These are phyloP conservation scores for Vinca minor DNA, from an alignment of 257 asterid genomes.

Conservation along the genomic window DNA sequence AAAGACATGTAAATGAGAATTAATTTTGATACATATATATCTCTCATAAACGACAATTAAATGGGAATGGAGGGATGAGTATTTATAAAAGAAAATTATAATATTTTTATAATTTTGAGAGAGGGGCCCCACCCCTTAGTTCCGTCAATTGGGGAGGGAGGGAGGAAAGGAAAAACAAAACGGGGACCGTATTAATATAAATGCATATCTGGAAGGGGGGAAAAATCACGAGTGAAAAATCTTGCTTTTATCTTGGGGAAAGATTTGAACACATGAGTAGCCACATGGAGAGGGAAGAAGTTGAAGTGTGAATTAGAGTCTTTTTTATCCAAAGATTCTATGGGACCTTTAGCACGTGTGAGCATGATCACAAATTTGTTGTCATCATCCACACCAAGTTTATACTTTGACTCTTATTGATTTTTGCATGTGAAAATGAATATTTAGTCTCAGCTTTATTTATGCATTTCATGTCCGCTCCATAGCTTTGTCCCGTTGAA, in stretches of 20 bases:
- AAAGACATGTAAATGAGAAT: no score
- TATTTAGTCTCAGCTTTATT: constrained; percentile 10
- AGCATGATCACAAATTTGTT: constrained; percentile 12
- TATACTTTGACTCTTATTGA: constrained; percentile 4
- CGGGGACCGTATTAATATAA: neutral
- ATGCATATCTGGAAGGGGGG: no score
- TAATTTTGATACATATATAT: no score
- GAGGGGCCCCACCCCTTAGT: no score
- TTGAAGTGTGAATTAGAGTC: neutral
- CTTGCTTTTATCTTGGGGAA: constrained; percentile 19
- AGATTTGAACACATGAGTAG: constrained; percentile 12
- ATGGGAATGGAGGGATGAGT: no score
- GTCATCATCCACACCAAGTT: neutral
- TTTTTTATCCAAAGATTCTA: constrained; percentile 9
- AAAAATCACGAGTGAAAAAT: constrained; percentile 8
- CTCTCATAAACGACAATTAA: no score
- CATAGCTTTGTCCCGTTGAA: no score
- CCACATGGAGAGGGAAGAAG: constrained; percentile 8
- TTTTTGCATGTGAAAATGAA: constrained; percentile 19
- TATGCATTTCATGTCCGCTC: neutral
- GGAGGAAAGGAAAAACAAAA: no score
- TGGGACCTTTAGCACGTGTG: constrained; percentile 34
- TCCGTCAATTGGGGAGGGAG: no score
- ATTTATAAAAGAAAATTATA: no score
- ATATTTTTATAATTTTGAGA: no score